Conservation (phyloP, 495 filamentous ascomycete species). For the Aspergillus homomorphus region DNA sequence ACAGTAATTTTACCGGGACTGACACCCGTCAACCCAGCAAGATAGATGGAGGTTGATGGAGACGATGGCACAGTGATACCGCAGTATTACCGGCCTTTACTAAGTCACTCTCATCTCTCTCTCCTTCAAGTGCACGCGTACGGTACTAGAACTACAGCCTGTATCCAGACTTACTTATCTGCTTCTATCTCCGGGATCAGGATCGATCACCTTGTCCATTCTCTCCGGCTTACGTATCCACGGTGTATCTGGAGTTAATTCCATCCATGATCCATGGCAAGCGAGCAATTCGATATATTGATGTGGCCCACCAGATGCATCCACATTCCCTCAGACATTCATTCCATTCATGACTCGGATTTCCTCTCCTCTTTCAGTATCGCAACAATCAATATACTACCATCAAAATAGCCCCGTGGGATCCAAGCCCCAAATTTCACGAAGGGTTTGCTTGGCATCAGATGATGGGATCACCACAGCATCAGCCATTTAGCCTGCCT, state of each 20-base stretch:
- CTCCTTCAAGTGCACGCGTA: not conserved
- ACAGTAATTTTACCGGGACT: slow-evolving; percentile 4
- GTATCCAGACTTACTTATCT: too few relatives aligned
- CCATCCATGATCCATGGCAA: not conserved
- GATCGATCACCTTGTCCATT: not conserved
- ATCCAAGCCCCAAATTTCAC: slow-evolving; percentile 11
- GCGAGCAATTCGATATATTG: not conserved
- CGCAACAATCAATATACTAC: too few relatives aligned
- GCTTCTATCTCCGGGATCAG: not conserved
- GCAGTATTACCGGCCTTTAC: slow-evolving; percentile 1
- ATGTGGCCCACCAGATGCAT: not conserved
- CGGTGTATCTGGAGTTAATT: not conserved
- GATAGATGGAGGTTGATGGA: not conserved
- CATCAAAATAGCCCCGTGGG: slow-evolving; percentile 22
- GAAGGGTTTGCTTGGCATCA: slow-evolving; percentile 17
- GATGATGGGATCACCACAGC: slow-evolving; percentile 10
- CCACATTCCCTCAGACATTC: too few relatives aligned
- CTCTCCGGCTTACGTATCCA: too few relatives aligned
- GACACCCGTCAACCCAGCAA: not conserved
- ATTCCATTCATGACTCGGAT: not conserved
- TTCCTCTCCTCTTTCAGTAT: not conserved
- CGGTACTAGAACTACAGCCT: not conserved
- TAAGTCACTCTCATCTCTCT: too few relatives aligned
- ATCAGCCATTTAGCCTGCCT: not conserved
- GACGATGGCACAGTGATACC: not conserved